Evolutionary conservation across 1,139 yeast species (phyloP), one percentile per base, ranked within the genome.

Genomic region (Candida smagusa): DNA sequence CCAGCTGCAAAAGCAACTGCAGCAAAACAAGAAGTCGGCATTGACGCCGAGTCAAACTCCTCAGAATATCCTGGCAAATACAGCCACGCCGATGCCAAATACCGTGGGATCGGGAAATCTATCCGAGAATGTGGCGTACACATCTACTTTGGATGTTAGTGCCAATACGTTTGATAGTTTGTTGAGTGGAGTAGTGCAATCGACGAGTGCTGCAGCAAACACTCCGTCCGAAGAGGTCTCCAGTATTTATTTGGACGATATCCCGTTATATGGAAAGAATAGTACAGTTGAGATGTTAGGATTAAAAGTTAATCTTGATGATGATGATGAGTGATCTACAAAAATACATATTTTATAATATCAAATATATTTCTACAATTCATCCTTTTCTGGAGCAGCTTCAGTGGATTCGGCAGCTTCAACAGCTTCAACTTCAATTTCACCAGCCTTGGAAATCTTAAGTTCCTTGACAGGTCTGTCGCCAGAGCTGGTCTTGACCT

Each of bases 381-480:
- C 69, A 48, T 63, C 68, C 44, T 58, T 58, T 9, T 34, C 30
- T 21, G 38, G 34, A 24, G 40, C 38, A 12, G 25, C 25, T 11
- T 39, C 34, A 6, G 19, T 12, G 36, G 22, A 40, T 13, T 21
- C 26, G 12, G 36, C 45, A 25, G 35, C 42, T 12, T 38, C 44
- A 24, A 44, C 53, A 22, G 25, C 30, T 35, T 55, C 67, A 30
- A 61, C 52, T 4, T 60, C 60, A 35, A 70, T 42, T 47, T 69
- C 74, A 33, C 83, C 82, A 45, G 76, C 59, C 41, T 61, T 61
- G 25, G 61, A 61, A 43, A 80, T 77, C 50, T 59, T 74, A 41
- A 82, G 65, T 22, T 69, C 74, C 50, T 68, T 65, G 33, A 61
- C 55, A 26, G 89, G 88, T 49, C 63, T 72, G 57, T 77, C 79